A percentile compares a stretch with the other conserved stretches of the same genome.
These are phyloP conservation scores for Centella asiatica DNA, from an alignment of 129 eudicot genomes.

Conservation along the genomic window DNA sequence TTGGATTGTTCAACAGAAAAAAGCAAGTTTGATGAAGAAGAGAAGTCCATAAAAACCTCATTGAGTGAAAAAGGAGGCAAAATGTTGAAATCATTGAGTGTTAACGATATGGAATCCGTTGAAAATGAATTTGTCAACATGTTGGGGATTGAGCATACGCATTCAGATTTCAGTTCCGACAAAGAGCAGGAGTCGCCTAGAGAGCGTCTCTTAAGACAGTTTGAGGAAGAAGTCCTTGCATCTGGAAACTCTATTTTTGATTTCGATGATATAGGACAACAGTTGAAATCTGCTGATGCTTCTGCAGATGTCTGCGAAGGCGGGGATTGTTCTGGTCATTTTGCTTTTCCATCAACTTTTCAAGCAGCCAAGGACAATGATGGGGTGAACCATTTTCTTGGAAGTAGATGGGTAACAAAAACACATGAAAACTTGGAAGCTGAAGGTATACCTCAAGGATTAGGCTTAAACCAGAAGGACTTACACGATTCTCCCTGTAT, in stretches of 20 bases:
- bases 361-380: constrained; percentile 20
- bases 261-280: constrained; percentile 32
- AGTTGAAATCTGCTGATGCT: constrained; percentile 13
- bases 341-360: constrained; percentile 3
- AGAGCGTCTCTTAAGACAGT: constrained; percentile 60
- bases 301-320: constrained; percentile 28
- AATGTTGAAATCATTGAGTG: too few species aligned
- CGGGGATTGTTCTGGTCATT: constrained; percentile 26
- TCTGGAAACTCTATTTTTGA: constrained; percentile 43
- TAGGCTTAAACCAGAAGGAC: constrained; percentile 57
- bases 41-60: too few species aligned
- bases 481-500: constrained; percentile 46
- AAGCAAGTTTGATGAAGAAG: too few species aligned
- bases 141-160: constrained; percentile 65
- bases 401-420: constrained; percentile 36
- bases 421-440: constrained; percentile 58
- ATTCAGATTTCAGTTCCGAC: constrained; percentile 48
- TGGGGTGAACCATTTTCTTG: constrained; percentile 21
- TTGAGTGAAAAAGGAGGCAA: too few species aligned
- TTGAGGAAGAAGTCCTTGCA: constrained; percentile 58
- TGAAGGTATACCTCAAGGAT: constrained; percentile 65
- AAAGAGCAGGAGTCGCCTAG: constrained; percentile 86
- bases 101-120: constrained; percentile 37
- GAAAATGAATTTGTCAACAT: constrained; percentile 64
- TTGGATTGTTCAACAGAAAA: too few species aligned